Evolutionary conservation across 495 filamentous ascomycete species (phyloP), one percentile per base, ranked within the genome.

Genomic region (Aspergillus campestris): DNA sequence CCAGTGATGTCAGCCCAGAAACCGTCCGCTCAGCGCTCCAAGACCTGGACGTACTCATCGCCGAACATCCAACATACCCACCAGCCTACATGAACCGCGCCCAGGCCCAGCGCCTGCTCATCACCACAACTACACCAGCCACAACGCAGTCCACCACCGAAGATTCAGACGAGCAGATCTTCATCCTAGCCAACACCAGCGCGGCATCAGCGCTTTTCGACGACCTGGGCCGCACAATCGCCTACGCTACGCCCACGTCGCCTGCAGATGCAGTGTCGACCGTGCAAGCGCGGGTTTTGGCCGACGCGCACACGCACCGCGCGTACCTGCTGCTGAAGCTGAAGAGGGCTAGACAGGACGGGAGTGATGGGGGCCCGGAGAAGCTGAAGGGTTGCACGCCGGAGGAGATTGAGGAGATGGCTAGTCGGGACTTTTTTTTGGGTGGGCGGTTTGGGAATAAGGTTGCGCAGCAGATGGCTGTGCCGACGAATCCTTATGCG

Each of bases 401-500:
- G 45, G 67, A 68, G 15, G 69, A 78, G 31, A 72, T 91, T 33
- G 87, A 90, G 63, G 78, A 85, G 51, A 77, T 78, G 45, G 87
- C 86, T 3, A 83, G 80, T 48, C 68, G 71, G 31, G 83, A 88
- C 53, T 91, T 94, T 62, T 81, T 78, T 40, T 60, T 80, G 49
- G 88, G 84, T 0, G 88, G 85, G 1, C 61, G 77, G 53, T 94
- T 84, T 62, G 89, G 88, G 11, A 88, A 86, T 62, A 79, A 82
- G 49, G 74, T 89, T 46, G 87, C 82, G 9, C 82, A 82, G 65
- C 78, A 76, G 36, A 64, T 94, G 66, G 82, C 84, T 2, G 88
- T 92, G 37, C 74, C 75, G 63, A 86, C 81, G 34, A 95, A 94
- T 71, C 89, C 89, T 30, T 86, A 86, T 52, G 87, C 87, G 24